Conservation (phyloP, 805 yeast genomes). For the Helenozyma rhizophorensis region DNA sequence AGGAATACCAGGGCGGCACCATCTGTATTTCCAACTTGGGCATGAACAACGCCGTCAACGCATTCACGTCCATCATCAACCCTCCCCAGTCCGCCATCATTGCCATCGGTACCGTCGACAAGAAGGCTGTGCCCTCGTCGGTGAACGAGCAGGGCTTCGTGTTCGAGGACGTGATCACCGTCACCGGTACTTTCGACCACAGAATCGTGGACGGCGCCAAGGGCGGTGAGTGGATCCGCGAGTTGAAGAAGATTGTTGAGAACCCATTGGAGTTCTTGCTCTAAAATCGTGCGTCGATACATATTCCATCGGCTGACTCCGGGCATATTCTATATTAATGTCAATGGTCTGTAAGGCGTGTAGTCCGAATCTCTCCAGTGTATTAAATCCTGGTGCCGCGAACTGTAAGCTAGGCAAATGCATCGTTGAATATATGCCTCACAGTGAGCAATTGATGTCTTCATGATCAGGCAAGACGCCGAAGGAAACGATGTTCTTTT, state of each 20-base stretch:
- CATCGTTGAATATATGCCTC: no score
- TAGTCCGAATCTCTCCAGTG: not conserved
- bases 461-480: no score
- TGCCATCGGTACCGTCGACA: conserved; percentile 91
- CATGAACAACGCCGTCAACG: conserved; percentile 90
- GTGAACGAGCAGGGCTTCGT: conserved; percentile 87
- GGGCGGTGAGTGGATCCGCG: conserved; percentile 96
- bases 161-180: conserved; percentile 84
- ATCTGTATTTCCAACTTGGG: conserved; percentile 98
- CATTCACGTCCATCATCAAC: conserved; percentile 95
- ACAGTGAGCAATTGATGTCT: no score
- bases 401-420: no score
- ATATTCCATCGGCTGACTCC: not conserved
- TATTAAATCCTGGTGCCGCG: no score
- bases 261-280: conserved; percentile 92
- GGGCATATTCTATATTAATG: no score
- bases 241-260: conserved; percentile 85
- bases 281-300: conserved; percentile 31
- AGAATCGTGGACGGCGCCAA: conserved; percentile 96
- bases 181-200: conserved; percentile 98
- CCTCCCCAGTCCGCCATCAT: conserved; percentile 95
- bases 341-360: no score
- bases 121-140: conserved; percentile 89
- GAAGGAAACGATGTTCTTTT: no score
- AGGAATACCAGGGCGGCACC: conserved; percentile 99